A percentile compares a stretch with the other conserved stretches of the same genome.
These are phyloP conservation scores for Senna siamea DNA, from an alignment of 306 rosid species.

Conservation along the genomic window DNA sequence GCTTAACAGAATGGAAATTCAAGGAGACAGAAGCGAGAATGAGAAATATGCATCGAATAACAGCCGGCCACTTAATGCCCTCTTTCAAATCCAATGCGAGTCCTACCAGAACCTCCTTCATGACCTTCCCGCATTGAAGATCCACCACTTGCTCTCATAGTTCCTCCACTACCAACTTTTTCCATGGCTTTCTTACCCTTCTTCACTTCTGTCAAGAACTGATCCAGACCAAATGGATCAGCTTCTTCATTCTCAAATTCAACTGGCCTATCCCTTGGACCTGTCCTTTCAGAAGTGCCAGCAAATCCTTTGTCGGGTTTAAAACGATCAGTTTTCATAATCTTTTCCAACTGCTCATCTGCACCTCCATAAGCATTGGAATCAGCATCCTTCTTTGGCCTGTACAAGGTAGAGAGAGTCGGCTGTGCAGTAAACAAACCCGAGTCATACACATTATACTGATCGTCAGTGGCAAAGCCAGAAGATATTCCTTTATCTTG, in stretches of 20 bases:
- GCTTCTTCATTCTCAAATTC: constrained; percentile 94
- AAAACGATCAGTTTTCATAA: constrained; percentile 89
- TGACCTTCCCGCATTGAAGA: constrained; percentile 75
- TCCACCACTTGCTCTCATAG: constrained; percentile 91
- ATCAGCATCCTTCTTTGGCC: constrained; percentile 87
- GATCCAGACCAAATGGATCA: constrained; percentile 94
- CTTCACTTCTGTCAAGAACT: constrained; percentile 81
- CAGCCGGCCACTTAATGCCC: constrained; percentile 53
- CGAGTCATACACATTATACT: constrained; percentile 84
- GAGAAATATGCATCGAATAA: constrained; percentile 10
- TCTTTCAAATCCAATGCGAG: constrained; percentile 85
- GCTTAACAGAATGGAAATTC: constrained; percentile 3
- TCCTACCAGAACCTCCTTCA: constrained; percentile 81
- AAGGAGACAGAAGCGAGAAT: constrained; percentile 1
- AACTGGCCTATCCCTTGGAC: constrained; percentile 78
- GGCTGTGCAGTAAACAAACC: constrained; percentile 89
- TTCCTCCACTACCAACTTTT: constrained; percentile 75
- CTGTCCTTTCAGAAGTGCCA: constrained; percentile 74
- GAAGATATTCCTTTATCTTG: constrained; percentile 93
- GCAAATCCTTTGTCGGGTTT: constrained; percentile 80
- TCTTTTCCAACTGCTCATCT: constrained; percentile 86
- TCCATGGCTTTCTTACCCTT: constrained; percentile 85
- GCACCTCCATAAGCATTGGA: constrained; percentile 80
- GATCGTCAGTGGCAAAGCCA: constrained; percentile 91
- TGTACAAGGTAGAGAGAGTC: constrained; percentile 72